Conservation (phyloP, 1,284 basidiomycete species). For the Cerioporus squamosus region DNA sequence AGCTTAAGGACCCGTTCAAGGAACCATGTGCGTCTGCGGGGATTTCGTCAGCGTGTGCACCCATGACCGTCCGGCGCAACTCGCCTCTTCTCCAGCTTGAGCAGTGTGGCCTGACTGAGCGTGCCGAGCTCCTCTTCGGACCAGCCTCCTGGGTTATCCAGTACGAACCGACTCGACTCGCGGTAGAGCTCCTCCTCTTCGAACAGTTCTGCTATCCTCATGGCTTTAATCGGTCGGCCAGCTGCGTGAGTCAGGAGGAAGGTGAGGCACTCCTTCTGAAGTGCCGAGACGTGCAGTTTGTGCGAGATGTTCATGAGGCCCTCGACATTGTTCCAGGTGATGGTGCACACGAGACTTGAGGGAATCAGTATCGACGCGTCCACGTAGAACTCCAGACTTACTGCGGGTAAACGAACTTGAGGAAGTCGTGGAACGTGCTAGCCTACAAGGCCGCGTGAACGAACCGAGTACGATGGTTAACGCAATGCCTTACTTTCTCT, state of each 20-base stretch:
- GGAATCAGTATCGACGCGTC: not conserved
- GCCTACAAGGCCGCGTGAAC: constrained; percentile 47
- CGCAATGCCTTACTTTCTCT: constrained; percentile 58
- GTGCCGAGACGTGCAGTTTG: constrained; percentile 81
- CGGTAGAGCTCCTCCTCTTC: constrained; percentile 87
- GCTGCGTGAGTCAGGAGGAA: constrained; percentile 92
- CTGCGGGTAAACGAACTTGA: constrained; percentile 88
- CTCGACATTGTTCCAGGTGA: constrained; percentile 93
- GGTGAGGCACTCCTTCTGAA: constrained; percentile 80
- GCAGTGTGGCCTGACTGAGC: constrained; percentile 76
- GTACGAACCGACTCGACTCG: constrained; percentile 87
- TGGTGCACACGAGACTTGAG: constrained; percentile 81
- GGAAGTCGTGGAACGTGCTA: constrained; percentile 82
- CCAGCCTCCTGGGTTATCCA: constrained; percentile 90
- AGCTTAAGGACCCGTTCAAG: constrained; percentile 92
- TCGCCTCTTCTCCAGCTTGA: constrained; percentile 87
- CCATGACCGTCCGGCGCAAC: constrained; percentile 15
- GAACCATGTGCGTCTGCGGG: constrained; percentile 87
- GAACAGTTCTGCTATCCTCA: constrained; percentile 88
- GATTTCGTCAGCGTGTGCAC: not conserved
- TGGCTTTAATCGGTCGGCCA: constrained; percentile 87
- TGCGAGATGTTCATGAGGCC: constrained; percentile 85
- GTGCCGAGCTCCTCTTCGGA: constrained; percentile 81
- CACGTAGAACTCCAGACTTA: constrained; percentile 40
- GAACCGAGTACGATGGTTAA: not conserved